Conservation (phyloP, 208 protist species). For the Leishmania aethiopica region DNA sequence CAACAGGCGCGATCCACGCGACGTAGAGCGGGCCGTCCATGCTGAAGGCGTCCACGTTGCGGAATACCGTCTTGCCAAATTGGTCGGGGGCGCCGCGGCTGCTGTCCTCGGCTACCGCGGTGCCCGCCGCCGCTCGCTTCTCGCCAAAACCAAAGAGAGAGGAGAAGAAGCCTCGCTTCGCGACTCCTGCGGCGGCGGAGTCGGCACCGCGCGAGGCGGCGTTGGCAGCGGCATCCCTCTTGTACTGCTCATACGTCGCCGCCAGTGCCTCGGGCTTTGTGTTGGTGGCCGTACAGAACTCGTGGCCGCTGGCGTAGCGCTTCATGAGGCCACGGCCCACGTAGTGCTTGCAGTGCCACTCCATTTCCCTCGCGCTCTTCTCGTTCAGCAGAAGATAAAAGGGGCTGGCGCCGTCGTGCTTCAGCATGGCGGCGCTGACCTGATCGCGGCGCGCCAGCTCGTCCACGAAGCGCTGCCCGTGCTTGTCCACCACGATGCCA, state of each 20-base stretch:
- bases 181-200: not conserved
- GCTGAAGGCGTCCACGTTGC: conserved; percentile 52
- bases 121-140: not conserved
- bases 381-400: conserved; percentile 75
- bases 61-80: conserved; percentile 89
- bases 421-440: conserved; percentile 77
- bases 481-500: conserved; percentile 79
- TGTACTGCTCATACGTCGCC: conserved; percentile 56
- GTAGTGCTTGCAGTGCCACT: conserved; percentile 84
- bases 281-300: conserved; percentile 51
- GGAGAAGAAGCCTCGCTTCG: conserved; percentile 33
- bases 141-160: conserved; percentile 29
- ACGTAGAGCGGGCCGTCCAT: conserved; percentile 65
- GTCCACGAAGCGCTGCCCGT: conserved; percentile 74
- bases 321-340: conserved; percentile 77
- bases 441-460: conserved; percentile 87
- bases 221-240: conserved; percentile 39
- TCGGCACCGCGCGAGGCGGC: conserved; percentile 15
- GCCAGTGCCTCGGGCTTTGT: conserved; percentile 37
- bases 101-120: not conserved
- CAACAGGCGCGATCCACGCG: conserved; percentile 84
- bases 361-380: conserved; percentile 60
- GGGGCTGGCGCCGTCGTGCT: conserved; percentile 42
- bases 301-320: conserved; percentile 39
- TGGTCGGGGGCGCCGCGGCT: conserved; percentile 38